Evolutionary conservation across 2,329 filamentous ascomycete species (phyloP).

Genomic region (Geoglossum cookeanum): DNA sequence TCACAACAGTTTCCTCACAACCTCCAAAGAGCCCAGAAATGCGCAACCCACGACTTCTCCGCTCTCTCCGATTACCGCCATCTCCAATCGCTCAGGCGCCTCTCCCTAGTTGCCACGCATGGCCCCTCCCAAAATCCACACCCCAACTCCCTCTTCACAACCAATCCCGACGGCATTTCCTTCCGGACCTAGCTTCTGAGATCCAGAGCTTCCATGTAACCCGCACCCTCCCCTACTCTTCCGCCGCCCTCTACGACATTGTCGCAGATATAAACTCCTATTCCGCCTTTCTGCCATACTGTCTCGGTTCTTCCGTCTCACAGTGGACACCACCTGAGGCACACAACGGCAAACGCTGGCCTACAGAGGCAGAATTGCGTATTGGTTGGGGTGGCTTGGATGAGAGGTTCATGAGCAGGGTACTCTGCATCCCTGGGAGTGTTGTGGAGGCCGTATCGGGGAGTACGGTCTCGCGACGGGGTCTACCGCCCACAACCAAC

Average conservation of each 20-base stretch:
- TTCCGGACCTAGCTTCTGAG: slow-evolving; percentile 18
- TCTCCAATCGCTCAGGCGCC: background rate
- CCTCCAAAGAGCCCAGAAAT: background rate
- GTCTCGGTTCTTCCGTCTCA: slow-evolving; percentile 58
- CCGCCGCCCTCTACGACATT: slow-evolving; percentile 54
- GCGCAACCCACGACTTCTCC: background rate
- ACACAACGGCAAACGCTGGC: slow-evolving; percentile 34
- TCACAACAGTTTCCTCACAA: background rate
- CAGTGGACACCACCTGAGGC: slow-evolving; percentile 41
- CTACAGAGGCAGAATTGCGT: slow-evolving; percentile 57
- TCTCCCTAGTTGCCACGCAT: background rate
- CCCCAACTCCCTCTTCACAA: slow-evolving; percentile 16
- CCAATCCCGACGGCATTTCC: slow-evolving; percentile 28
- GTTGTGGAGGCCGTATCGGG: slow-evolving; percentile 65
- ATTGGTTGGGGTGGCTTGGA: slow-evolving; percentile 72
- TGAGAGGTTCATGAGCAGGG: slow-evolving; percentile 62
- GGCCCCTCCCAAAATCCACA: background rate
- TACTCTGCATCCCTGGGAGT: slow-evolving; percentile 55
- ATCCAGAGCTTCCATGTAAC: slow-evolving; percentile 51
- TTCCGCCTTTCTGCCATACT: slow-evolving; percentile 79
- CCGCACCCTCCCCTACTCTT: slow-evolving; percentile 58
- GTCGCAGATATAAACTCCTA: slow-evolving; percentile 83
- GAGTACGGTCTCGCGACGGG: slow-evolving; percentile 25
- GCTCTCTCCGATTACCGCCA: background rate
- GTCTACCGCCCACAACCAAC: slow-evolving; percentile 14